These are phyloP conservation scores for Pseudogymnoascus sp. DNA, from an alignment of 2,329 filamentous ascomycete species.

Conservation along the genomic window DNA sequence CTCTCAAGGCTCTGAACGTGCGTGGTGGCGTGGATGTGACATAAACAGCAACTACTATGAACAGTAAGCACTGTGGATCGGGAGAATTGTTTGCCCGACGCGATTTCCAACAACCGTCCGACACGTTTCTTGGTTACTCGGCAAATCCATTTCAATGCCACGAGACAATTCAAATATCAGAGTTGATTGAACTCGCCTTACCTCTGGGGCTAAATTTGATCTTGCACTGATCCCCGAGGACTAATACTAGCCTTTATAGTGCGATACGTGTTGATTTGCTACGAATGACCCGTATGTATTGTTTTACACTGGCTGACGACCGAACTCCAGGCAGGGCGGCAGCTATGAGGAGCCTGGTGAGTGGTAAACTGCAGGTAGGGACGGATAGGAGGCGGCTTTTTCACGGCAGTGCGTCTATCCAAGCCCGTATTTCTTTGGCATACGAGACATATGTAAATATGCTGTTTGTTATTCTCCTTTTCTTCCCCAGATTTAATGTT, in stretches of 20 bases:
- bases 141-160: not conserved
- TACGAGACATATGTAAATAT: not conserved
- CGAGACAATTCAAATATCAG: not conserved
- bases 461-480: not conserved
- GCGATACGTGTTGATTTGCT: not conserved
- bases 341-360: not conserved
- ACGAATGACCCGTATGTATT: not conserved
- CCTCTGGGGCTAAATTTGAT: not conserved
- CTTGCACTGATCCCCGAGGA: not conserved
- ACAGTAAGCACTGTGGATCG: not conserved
- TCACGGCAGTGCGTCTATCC: not conserved
- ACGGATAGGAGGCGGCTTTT: not conserved
- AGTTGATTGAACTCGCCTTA: not conserved
- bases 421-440: not conserved
- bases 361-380: not conserved
- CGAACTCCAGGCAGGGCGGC: not conserved
- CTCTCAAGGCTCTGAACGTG: not conserved
- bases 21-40: not conserved
- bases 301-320: not conserved
- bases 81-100: conserved; percentile 2
- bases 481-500: not conserved
- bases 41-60: not conserved
- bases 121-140: not conserved
- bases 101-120: not conserved
- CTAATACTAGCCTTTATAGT: not conserved